Base-by-base conservation (phyloP, 2,329 filamentous ascomycete species). In the Bimuria novae-zelandiae region DNA sequence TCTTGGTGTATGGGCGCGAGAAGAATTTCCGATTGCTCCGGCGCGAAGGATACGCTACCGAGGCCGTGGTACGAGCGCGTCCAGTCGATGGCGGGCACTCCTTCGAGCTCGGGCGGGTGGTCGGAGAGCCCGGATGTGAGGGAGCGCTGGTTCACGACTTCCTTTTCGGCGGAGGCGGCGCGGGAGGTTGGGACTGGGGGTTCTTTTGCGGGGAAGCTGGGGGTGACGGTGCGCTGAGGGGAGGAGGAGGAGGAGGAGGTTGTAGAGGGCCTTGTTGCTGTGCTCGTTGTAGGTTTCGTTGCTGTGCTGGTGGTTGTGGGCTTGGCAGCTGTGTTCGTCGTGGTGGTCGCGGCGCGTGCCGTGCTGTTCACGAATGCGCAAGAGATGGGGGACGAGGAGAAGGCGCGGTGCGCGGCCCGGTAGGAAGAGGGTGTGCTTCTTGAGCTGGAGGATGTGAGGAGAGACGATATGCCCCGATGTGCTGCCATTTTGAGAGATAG, bases 41-140 rank as follows among this genome's bases (percentile, higher is more conserved):
- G 77, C 3, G 85, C 79, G 73, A 96, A 96, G 0, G 90, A 82
- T 29, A 79, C 79, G 0, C 82, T 80, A 30, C 87, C 88, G 16
- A 96, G 83, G 11, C 90, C 90, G 73, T 93, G 86, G 79, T 88
- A 96, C 12, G 90, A 95, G 43, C 83, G 85, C 17, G 88, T 85
- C 92, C 92, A 96, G 80, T 96, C 88, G 49, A 89, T 83, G 40
- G 83, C 82, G 39, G 76, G 75, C 30, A 77, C 75, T 45, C 82
- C 79, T 56, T 78, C 71, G 17, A 81, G 69, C 32, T 77, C 68
- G 3, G 80, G 78, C 6, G 81, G 77, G 51, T 82, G 79, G 54
- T 78, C 76, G 27, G 48, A 50, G 2, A 85, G 76, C 19, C 82
- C 81, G 8, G 72, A 70, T 17, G 78, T 80, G 19, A 84, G 74